Base-by-base conservation (phyloP, 805 yeast species). In the Clavispora asparagi region DNA sequence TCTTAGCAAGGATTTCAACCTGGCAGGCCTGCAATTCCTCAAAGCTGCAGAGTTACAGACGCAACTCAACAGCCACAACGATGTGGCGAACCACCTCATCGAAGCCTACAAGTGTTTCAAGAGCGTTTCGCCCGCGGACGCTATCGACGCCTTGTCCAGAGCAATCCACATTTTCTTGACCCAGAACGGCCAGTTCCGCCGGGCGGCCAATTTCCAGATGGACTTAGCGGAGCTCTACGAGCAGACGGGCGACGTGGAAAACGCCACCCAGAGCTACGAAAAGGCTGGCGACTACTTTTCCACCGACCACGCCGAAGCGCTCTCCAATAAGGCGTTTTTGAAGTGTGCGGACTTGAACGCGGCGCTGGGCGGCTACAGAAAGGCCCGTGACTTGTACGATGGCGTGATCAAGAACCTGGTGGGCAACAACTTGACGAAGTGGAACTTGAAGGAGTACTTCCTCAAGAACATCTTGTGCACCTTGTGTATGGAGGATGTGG, bases 231-330 rank as follows among this genome's bases (percentile, higher is more conserved):
- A 82, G 54, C 65, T 92, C 40, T 88, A 87, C 61, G 98, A 92
- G 66, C 77, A 78, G 40, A 69, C 88, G 17, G 77, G 77, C 42
- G 92, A 91, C 58, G 65, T 71, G 29, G 70, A 74, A 23, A 78
- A 78, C 54, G 97, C 99, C 6, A 76, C 85, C 44, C 74, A 74
- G 45, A 80, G 90, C 27, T 55, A 48, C 41, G 95, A 90, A 61
- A 87, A 85, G 57, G 97, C 99, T 10, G 97, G 96, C 36, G 98
- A 94, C 60, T 94, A 97, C 91, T 91, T 85, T 62, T 78, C 81
- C 45, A 88, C 92, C 51, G 99, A 94, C 67, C 91, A 89, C 48
- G 97, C 98, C 0, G 85, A 85, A 52, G 95, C 97, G 8, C 64
- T 92, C 46, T 81, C 96, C 25, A 90, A 83, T 67, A 94, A 94